Evolutionary conservation across 306 rosid genomes (phyloP), one percentile per base, ranked within the genome.

Genomic region (Erythrophleum fordii): DNA sequence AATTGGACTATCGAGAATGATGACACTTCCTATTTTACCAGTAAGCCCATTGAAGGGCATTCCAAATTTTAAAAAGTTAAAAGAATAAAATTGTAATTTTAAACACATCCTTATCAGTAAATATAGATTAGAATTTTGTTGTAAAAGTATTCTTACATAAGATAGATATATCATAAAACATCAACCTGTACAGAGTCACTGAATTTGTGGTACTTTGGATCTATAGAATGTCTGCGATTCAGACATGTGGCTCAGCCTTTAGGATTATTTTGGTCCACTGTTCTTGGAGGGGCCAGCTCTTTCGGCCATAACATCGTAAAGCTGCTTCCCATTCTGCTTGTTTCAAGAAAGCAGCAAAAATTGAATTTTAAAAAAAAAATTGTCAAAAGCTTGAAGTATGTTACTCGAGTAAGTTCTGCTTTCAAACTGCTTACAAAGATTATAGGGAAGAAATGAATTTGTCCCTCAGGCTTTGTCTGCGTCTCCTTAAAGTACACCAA

Each of bases 401-500:
- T 26, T 76, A 68, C 71, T 64, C 62, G 26, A 59, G 66, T 76
- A 72, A 29, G 41, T 46, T 74, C 51, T 22, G 73, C 41, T 37
- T 42, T 45, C 55, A 42, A 55, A 37, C 58, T 72, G 74, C 98
- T 93, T 85, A 95, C 98, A 85, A 93, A 95, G 65, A 95, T 93
- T 42, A 95, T 87, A 8, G 99, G 98, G 84, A 95, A 95, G 85
- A 95, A 95, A 82, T 95, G 99, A 11, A 95, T 83, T 87, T 95
- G 99, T 52, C 98, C 99, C 84, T 91, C 98, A 0, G 98, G 94
- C 85, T 95, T 93, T 52, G 99, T 95, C 85, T 95, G 99, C 8
- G 80, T 89, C 81, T 95, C 99, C 86, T 95, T 95, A 84, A 93
- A 95, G 82, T 95, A 95, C 78, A 95, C 97, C 79, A 95, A 93